phyloP scores from a whole-genome alignment of 345 rosid genomes.

The Populus simonii region DNA sequence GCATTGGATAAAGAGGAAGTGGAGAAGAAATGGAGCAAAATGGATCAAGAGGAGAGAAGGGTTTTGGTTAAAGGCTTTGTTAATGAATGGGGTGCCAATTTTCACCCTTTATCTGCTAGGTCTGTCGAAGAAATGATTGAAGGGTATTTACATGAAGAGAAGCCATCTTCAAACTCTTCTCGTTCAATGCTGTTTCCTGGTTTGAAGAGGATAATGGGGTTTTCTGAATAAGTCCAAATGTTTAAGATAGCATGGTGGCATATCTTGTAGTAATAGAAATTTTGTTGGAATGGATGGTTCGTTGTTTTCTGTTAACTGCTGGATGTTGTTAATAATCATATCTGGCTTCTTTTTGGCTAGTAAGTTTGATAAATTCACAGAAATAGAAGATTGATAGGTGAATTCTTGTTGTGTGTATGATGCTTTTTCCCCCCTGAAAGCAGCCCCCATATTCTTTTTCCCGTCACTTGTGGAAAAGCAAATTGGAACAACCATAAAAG shows the following conservation, averaged over 20 bases:
- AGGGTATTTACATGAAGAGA: constrained; percentile 47
- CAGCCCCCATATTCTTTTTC: background rate
- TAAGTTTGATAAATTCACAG: background rate
- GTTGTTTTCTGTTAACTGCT: background rate
- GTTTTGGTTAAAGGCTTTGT: constrained; percentile 53
- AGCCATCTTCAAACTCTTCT: constrained; percentile 14
- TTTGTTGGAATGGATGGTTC: background rate
- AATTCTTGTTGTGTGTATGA: background rate
- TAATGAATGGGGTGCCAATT: constrained; percentile 52
- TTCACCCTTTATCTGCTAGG: constrained; percentile 67
- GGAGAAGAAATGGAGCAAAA: constrained; percentile 51
- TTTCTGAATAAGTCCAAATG: constrained; percentile 21
- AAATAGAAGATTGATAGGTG: background rate
- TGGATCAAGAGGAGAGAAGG: constrained; percentile 59
- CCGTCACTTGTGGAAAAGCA: background rate
- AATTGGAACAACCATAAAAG: background rate
- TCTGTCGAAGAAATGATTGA: constrained; percentile 69
- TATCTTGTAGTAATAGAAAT: background rate
- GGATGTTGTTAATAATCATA: background rate
- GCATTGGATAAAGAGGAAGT: constrained; percentile 45
- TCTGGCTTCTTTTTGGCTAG: background rate
- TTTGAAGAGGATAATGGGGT: constrained; percentile 62
- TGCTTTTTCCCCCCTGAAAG: background rate
- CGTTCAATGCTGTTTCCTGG: constrained; percentile 46
- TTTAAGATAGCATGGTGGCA: background rate